Conservation (phyloP, 2,329 filamentous ascomycete species). For the Stagonosporopsis vannaccii region DNA sequence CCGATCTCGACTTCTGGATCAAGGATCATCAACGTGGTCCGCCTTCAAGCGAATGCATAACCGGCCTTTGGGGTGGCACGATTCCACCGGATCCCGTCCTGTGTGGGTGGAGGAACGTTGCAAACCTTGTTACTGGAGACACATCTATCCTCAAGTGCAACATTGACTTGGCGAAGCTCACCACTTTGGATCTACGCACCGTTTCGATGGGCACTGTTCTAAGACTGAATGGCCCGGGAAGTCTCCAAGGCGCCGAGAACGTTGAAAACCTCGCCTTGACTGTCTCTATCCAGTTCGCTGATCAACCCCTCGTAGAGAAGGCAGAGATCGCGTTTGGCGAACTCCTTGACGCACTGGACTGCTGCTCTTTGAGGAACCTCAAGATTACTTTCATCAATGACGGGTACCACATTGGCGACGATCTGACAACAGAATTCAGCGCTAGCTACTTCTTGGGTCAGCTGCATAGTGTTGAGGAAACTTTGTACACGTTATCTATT, state of each 20-base stretch:
- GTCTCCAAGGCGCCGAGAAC: constrained; percentile 25
- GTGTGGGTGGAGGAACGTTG: constrained; percentile 16
- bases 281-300: constrained; percentile 28
- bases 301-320: constrained; percentile 21
- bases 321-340: constrained; percentile 25
- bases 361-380: constrained; percentile 20
- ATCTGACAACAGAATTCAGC: constrained; percentile 19
- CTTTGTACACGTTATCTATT: constrained; percentile 22
- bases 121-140: constrained; percentile 25
- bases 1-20: constrained; percentile 27
- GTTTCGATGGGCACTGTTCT: constrained; percentile 27
- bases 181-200: constrained; percentile 21
- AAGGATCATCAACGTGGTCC: constrained; percentile 28
- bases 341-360: constrained; percentile 32
- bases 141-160: constrained; percentile 25
- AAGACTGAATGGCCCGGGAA: constrained; percentile 32
- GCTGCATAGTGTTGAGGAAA: constrained; percentile 16
- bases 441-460: constrained; percentile 27
- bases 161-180: constrained; percentile 24
- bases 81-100: constrained; percentile 14
- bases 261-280: constrained; percentile 24
- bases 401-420: constrained; percentile 24
- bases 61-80: constrained; percentile 29
- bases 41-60: constrained; percentile 28
- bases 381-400: constrained; percentile 28